Evolutionary conservation across 768 basidiomycete species (phyloP), one percentile per base, ranked within the genome.

Genomic region (Lentinula sp.): DNA sequence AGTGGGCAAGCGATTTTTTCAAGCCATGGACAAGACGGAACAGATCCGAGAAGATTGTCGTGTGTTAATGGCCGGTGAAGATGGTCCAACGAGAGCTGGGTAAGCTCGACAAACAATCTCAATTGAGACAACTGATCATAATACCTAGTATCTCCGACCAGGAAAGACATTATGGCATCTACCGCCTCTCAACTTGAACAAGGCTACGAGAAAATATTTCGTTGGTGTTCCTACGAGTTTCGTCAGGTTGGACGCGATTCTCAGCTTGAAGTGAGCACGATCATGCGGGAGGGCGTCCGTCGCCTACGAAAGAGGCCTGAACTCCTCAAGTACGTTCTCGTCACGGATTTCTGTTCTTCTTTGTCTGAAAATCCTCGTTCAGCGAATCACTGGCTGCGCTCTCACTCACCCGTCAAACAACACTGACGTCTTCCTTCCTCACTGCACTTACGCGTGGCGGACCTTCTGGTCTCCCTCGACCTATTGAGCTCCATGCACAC

Each of bases 401-500:
- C 32, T 88, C 91, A 0, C 83, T 90, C 67, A 90, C 90, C 0
- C 91, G 95, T 16, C 92, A 94, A 68, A 74, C 85, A 0, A 86
- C 91, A 0, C 80, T 97, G 1, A 83, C 93, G 8, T 81, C 83
- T n/a, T 77, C 86, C 3, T 98, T 99, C 76, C 80, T 94, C 45
- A 83, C 87, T 13, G 94, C 95, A 0, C 78, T 98, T 8, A 98
- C 95, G 0, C 83, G 91, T 12, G 95, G 95, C 6, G 91, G 91
- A 1, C 91, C 86, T 1, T 88, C 86, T 43, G 93, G 90, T 45
- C 77, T 90, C 6, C 93, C 95, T 10, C 84, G 95, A 5, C 93
- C 96, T 0, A 98, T 99, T 63, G 97, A 98, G 71, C 79, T 99
- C 3, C 97, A 99, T 68, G 97, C 97, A 0, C 97, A 99, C 67